A percentile compares a stretch with the other conserved stretches of the same genome.
Conservation (phyloP, 2,329 filamentous ascomycete genomes). For the Clarireedia hainanense region DNA sequence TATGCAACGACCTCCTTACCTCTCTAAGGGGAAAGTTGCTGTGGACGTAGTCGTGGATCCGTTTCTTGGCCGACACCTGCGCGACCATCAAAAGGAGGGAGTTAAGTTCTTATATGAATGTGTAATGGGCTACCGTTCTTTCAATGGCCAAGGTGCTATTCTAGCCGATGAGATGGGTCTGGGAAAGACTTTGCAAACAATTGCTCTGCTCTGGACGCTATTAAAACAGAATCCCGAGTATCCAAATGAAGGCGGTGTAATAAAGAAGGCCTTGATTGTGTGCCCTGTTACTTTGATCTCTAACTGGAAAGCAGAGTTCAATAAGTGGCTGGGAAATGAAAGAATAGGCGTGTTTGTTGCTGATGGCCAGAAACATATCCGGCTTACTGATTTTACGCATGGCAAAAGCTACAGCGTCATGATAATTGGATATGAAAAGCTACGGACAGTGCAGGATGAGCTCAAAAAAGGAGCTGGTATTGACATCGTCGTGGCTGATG, state of each 20-base stretch:
- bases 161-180: slow-evolving; percentile 71
- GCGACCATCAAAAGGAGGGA: slow-evolving; percentile 61
- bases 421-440: slow-evolving; percentile 67
- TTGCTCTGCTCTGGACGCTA: slow-evolving; percentile 63
- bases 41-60: slow-evolving; percentile 70
- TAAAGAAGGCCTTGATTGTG: slow-evolving; percentile 65
- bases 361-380: slow-evolving; percentile 46
- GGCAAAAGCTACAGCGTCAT: slow-evolving; percentile 61
- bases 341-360: slow-evolving; percentile 61
- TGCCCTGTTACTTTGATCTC: slow-evolving; percentile 65
- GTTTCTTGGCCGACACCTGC: slow-evolving; percentile 51
- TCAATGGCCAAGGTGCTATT: slow-evolving; percentile 60
- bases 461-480: slow-evolving; percentile 54
- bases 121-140: slow-evolving; percentile 63
- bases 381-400: slow-evolving; percentile 60
- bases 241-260: slow-evolving; percentile 44
- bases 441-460: slow-evolving; percentile 57
- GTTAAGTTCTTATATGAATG: slow-evolving; percentile 68
- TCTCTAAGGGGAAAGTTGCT: slow-evolving; percentile 53
- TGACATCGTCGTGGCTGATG: slow-evolving; percentile 91
- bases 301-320: slow-evolving; percentile 67
- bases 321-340: slow-evolving; percentile 66
- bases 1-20: slow-evolving; percentile 52
- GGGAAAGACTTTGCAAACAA: slow-evolving; percentile 67
- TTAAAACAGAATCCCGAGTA: slow-evolving; percentile 64